Evolutionary conservation across 2,329 filamentous ascomycete genomes (phyloP).

Genomic region (Stachybotrys echinatus): DNA sequence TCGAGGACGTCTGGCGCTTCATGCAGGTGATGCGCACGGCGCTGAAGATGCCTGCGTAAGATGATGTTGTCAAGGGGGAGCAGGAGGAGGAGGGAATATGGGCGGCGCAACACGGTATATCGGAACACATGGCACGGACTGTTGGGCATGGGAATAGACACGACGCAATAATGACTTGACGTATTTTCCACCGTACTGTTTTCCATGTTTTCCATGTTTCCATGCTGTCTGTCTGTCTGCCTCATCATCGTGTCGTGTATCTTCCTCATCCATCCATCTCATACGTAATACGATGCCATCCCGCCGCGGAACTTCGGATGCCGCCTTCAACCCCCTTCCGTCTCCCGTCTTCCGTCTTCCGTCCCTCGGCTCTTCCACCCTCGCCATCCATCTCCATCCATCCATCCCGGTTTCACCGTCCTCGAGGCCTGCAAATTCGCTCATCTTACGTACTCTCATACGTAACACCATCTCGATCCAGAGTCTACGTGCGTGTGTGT

Average conservation of each 20-base stretch:
- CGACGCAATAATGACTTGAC: not conserved
- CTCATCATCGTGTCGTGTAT: too few species aligned
- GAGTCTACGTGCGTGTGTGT: too few species aligned
- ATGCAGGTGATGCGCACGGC: constrained; percentile 34
- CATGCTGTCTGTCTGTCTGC: too few species aligned
- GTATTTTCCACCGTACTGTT: too few species aligned
- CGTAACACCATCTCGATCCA: too few species aligned
- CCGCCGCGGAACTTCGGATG: not conserved
- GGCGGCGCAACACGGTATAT: not conserved
- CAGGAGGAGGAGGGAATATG: not conserved
- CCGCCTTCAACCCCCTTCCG: not conserved
- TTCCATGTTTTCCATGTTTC: too few species aligned
- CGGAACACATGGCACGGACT: not conserved
- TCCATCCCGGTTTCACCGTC: too few species aligned
- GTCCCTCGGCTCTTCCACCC: not conserved
- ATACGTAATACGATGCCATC: not conserved
- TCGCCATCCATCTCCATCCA: too few species aligned
- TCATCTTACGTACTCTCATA: too few species aligned
- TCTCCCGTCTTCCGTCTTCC: not conserved
- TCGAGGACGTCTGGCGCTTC: constrained; percentile 59
- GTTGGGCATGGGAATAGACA: not conserved
- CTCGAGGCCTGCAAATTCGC: too few species aligned
- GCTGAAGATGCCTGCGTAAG: constrained; percentile 16
- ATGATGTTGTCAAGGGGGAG: not conserved
- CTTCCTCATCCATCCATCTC: too few species aligned